Base-by-base conservation (phyloP, 495 filamentous ascomycete species). In the Chaetomium fimeti region DNA sequence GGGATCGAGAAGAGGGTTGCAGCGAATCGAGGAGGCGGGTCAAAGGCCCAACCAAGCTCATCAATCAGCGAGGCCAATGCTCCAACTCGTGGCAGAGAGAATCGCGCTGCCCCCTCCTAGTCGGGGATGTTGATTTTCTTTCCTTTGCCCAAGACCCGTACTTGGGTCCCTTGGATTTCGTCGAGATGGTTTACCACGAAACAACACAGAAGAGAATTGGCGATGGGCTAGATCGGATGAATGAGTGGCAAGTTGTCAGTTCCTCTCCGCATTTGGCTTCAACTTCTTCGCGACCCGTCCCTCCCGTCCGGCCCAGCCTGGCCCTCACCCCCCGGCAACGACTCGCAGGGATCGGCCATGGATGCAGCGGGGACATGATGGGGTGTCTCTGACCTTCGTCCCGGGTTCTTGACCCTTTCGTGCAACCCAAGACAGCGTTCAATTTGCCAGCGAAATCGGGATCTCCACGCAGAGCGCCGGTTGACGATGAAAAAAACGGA, bases 261-360 rank as follows among this genome's bases (percentile, higher is more conserved):
- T 52, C 24, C 60, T 61, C 47, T 51, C 38, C 38, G 18, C 51
- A 45, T 62, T 16, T 7, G 22, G 38, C 20, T 36, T 20, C 18
- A 45, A 16, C 43, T 42, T 48, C 45, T 52, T 28, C 43, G 18
- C 57, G 57, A 36, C 32, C 57, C 57, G 60, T 57, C 40, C 43
- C 53, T 40, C 60, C 49, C 53, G 52, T 40, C 49, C 49, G 42
- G 52, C 51, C 18, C 61, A 43, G 22, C 51, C 38, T 63, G n/a
- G 61, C 59, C 8, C 20, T 27, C 15, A 6, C 22, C 36, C 36
- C 27, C 25, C 2, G 40, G 22, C 42, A n/a, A 2, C 12, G n/a
- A 52, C 24, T 16, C 36, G 51, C 62, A 64, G 43, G 62, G 62
- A 64, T 64, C 29, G 28, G 53, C 40, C 25, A 25, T 29, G 54